Base-by-base conservation (phyloP, 495 filamentous ascomycete species). In the Pyrenula massariospora region DNA sequence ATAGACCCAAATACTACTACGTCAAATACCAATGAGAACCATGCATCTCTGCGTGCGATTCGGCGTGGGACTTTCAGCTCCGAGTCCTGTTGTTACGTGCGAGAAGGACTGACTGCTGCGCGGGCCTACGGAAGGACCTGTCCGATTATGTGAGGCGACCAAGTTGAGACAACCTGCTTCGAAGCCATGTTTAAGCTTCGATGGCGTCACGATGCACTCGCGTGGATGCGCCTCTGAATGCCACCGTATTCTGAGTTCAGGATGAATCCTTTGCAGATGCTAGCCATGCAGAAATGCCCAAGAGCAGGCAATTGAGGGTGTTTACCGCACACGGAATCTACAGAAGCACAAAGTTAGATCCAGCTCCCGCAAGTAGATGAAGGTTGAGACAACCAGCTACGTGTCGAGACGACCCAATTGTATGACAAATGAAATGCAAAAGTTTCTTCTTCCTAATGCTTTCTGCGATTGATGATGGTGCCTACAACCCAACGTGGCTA, bases 1-100 rank as follows among this genome's bases (percentile, higher is more conserved):
- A 74, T 73, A n/a, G 68, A 71, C 42, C 22, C 24, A 57, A 57
- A 56, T 54, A 58, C 23, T 54, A 20, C 36, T 49, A 5, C 31
- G n/a, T n/a, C n/a, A n/a, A n/a, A n/a, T n/a, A n/a, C n/a, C n/a
- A 42, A 42, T 5, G 15, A 42, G 31, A 42, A 42, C 31, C 15
- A 8, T 42, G 31, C 31, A 42, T n/a, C n/a, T n/a, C n/a, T n/a
- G 31, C 31, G 15, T 8, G 31, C 31, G 8, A 42, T 42, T 42
- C 5, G 8, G 31, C 31, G 31, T 42, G 31, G 15, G 31, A 42
- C 31, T 42, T 42, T 42, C 31, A 42, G 31, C 5, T n/a, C n/a
- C n/a, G n/a, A n/a, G n/a, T n/a, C n/a, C n/a, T n/a, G n/a, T n/a
- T n/a, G n/a, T n/a, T n/a, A n/a, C n/a, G n/a, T n/a, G n/a, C n/a